Percentiles rank a stretch among this genome's conserved stretches.
Evolutionary conservation across 1,284 basidiomycete species (phyloP).

Genomic region (Cryptococcus sp.): DNA sequence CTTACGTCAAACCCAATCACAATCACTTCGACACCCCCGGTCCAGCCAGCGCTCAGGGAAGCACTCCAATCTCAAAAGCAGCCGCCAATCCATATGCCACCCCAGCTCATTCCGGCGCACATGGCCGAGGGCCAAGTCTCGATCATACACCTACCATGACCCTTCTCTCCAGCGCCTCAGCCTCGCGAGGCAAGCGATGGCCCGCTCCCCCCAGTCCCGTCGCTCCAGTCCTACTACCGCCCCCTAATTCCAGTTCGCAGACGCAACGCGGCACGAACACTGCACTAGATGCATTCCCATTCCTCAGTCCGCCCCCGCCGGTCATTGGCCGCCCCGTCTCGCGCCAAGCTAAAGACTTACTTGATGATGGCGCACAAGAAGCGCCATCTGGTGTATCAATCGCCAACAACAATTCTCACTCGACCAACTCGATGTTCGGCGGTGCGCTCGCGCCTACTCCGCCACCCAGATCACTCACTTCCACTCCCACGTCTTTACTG

Average conservation of each 20-base stretch:
- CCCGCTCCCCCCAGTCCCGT: slow-evolving; percentile 39
- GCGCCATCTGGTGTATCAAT: neutral
- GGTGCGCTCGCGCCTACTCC: neutral
- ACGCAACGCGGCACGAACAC: neutral
- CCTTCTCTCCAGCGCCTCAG: slow-evolving; percentile 26
- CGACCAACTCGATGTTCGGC: neutral
- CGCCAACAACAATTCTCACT: no score
- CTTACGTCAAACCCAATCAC: neutral
- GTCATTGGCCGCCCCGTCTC: neutral
- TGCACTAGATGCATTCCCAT: slow-evolving; percentile 28
- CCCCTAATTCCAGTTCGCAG: slow-evolving; percentile 14
- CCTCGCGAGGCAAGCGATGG: slow-evolving; percentile 34
- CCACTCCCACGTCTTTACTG: neutral
- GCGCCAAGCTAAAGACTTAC: neutral
- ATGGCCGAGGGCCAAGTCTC: slow-evolving; percentile 13
- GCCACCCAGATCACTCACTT: neutral
- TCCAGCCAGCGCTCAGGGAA: no score
- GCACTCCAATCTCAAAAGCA: no score
- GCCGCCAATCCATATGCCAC: neutral
- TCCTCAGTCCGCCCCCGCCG: slow-evolving; percentile 34
- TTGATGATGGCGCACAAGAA: neutral
- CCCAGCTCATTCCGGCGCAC: slow-evolving; percentile 6
- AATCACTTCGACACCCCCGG: neutral
- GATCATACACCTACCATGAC: slow-evolving; percentile 35
- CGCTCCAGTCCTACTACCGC: slow-evolving; percentile 30